These are phyloP conservation scores for Candida sp. DNA, from an alignment of 1,139 yeast species.

Conservation along the genomic window DNA sequence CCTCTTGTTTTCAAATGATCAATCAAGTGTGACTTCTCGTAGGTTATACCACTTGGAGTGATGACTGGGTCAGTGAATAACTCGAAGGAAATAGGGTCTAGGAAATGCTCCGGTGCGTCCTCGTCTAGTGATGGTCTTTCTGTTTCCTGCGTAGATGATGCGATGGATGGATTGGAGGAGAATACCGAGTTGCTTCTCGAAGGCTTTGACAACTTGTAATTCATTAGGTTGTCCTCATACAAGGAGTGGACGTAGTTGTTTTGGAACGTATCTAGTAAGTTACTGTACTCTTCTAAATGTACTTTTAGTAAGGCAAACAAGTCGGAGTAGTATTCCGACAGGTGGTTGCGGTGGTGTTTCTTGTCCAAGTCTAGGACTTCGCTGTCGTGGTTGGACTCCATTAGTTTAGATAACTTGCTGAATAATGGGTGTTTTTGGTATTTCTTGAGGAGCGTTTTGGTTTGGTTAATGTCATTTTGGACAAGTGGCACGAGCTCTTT, in stretches of 20 bases:
- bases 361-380: constrained; percentile 17
- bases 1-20: constrained; percentile 18
- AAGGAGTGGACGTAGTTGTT: constrained; percentile 22
- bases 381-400: constrained; percentile 22
- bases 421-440: constrained; percentile 23
- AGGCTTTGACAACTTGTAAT: constrained; percentile 5
- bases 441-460: constrained; percentile 22
- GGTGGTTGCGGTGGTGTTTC: constrained; percentile 9
- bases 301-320: constrained; percentile 20
- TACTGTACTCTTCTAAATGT: constrained; percentile 21
- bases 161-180: constrained; percentile 4
- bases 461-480: constrained; percentile 21
- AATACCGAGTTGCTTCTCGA: constrained; percentile 8
- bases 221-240: constrained; percentile 10
- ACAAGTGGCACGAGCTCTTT: constrained; percentile 23
- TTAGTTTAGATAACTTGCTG: constrained; percentile 20
- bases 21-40: constrained; percentile 34
- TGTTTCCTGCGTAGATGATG: constrained; percentile 4
- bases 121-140: constrained; percentile 1
- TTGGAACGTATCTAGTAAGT: constrained; percentile 24
- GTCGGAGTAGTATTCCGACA: constrained; percentile 16
- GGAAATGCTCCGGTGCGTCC: constrained; percentile 41
- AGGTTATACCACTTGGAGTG: constrained; percentile 54
- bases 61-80: constrained; percentile 51
- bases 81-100: constrained; percentile 53